Percentiles rank a stretch among this genome's conserved stretches.
These are phyloP conservation scores for Pluteus cervinus DNA, from an alignment of 768 basidiomycete species.

Conservation along the genomic window DNA sequence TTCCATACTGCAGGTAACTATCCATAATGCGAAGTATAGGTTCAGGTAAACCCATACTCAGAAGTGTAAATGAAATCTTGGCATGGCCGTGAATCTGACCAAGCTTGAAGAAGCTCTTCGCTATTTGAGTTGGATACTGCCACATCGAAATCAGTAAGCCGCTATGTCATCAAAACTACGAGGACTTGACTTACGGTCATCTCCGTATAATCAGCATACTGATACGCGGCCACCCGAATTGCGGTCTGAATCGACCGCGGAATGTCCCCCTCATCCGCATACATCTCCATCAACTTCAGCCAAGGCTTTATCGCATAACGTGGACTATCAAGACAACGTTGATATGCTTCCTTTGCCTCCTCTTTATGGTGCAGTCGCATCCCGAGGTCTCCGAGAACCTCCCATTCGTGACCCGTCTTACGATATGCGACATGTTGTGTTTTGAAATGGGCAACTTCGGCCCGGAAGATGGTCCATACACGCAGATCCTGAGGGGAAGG, in stretches of 20 bases:
- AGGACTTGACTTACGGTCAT: slow-evolving; percentile 57
- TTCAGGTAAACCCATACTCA: slow-evolving; percentile 93
- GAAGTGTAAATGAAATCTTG: slow-evolving; percentile 88
- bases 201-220: slow-evolving; percentile 85
- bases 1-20: slow-evolving; percentile 83
- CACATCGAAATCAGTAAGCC: slow-evolving; percentile 5
- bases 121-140: slow-evolving; percentile 88
- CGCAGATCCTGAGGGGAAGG: slow-evolving; percentile 66
- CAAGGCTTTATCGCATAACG: slow-evolving; percentile 91
- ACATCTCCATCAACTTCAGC: slow-evolving; percentile 91
- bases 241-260: slow-evolving; percentile 87
- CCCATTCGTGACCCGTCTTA: slow-evolving; percentile 97
- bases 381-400: slow-evolving; percentile 94
- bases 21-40: slow-evolving; percentile 91
- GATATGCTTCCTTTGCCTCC: slow-evolving; percentile 97
- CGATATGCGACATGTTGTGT: slow-evolving; percentile 97
- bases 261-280: slow-evolving; percentile 94
- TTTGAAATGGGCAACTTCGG: slow-evolving; percentile 98
- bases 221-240: slow-evolving; percentile 89
- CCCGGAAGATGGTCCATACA: slow-evolving; percentile 98
- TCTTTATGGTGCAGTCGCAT: slow-evolving; percentile 94
- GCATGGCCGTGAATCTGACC: slow-evolving; percentile 89
- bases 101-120: slow-evolving; percentile 87
- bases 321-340: slow-evolving; percentile 83
- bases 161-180: slow-evolving; percentile 2